A percentile compares a stretch with the other conserved stretches of the same genome.
Evolutionary conservation across 1,284 basidiomycete species (phyloP).

Genomic region (Cerrena zonata): DNA sequence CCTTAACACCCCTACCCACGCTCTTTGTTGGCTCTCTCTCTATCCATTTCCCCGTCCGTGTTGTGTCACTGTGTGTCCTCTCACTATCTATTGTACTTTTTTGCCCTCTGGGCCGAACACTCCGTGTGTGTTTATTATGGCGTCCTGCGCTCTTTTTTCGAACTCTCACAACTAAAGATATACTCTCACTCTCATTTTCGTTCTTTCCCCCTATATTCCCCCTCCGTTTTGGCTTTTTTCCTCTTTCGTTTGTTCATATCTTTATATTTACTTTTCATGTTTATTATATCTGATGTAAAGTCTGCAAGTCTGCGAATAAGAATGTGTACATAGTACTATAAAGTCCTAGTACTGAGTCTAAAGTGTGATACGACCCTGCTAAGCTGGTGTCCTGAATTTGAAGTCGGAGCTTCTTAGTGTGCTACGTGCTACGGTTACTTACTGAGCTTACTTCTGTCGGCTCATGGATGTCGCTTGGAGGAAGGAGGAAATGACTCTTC

Average conservation of each 20-base stretch:
- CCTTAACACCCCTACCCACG: not conserved
- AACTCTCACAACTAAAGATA: not conserved
- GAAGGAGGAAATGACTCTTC: no score
- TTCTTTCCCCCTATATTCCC: not conserved
- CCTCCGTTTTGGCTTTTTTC: not conserved
- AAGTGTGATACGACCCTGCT: no score
- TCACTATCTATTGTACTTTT: no score
- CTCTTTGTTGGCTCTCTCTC: not conserved
- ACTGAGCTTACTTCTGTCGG: no score
- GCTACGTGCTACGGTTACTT: no score
- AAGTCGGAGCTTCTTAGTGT: no score
- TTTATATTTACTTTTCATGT: conserved; percentile 3
- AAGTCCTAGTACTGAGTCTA: no score
- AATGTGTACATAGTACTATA: not conserved
- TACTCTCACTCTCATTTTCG: not conserved
- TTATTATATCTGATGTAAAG: conserved; percentile 1
- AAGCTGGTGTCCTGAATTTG: no score
- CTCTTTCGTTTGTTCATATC: not conserved
- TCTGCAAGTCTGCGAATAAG: not conserved
- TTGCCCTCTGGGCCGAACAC: no score
- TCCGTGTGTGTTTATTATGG: no score
- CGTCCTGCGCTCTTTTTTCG: not conserved
- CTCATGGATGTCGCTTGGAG: no score
- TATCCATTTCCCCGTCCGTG: not conserved
- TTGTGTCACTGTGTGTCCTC: no score